A percentile compares a stretch with the other conserved stretches of the same genome.
Conservation (phyloP, 345 rosid species). For the Ricinus communis region DNA sequence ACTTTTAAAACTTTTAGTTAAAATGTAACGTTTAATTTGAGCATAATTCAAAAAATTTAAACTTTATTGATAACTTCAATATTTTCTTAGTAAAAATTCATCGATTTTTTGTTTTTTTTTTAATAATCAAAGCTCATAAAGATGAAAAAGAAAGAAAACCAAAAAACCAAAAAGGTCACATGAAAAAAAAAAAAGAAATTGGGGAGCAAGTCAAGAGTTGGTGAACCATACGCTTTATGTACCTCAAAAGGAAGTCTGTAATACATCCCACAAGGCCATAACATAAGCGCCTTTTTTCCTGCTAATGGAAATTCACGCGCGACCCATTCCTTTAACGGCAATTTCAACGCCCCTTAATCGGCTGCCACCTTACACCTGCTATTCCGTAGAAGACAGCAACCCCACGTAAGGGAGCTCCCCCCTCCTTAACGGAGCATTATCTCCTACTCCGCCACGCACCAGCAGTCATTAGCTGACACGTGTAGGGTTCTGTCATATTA, state of each 20-base stretch:
- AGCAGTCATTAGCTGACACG: background rate
- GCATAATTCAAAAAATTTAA: too few relatives aligned
- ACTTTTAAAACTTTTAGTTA: too few relatives aligned
- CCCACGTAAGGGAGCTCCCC: background rate
- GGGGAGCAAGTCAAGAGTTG: slow-evolving; percentile 20
- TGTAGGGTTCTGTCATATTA: background rate
- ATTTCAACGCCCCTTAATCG: slow-evolving; percentile 11
- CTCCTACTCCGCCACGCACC: background rate
- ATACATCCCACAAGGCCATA: too few relatives aligned
- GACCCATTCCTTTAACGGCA: background rate
- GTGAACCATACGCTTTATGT: slow-evolving; percentile 26
- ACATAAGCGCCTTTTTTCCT: too few relatives aligned
- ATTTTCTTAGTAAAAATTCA: too few relatives aligned
- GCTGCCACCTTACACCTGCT: slow-evolving; percentile 12
- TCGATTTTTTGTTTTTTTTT: too few relatives aligned
- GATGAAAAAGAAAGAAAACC: too few relatives aligned
- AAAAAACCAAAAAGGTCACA: background rate
- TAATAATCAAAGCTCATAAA: too few relatives aligned
- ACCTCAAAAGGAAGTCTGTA: too few relatives aligned
- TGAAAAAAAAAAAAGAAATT: background rate
- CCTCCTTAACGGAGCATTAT: slow-evolving; percentile 1
- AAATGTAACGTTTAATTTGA: too few relatives aligned
- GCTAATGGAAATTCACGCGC: too few relatives aligned
- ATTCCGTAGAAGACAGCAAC: slow-evolving; percentile 1
- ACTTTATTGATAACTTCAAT: too few relatives aligned